A percentile compares a stretch with the other conserved stretches of the same genome.
Evolutionary conservation across 768 basidiomycete species (phyloP).

Genomic region (Phaeotremella skinneri): DNA sequence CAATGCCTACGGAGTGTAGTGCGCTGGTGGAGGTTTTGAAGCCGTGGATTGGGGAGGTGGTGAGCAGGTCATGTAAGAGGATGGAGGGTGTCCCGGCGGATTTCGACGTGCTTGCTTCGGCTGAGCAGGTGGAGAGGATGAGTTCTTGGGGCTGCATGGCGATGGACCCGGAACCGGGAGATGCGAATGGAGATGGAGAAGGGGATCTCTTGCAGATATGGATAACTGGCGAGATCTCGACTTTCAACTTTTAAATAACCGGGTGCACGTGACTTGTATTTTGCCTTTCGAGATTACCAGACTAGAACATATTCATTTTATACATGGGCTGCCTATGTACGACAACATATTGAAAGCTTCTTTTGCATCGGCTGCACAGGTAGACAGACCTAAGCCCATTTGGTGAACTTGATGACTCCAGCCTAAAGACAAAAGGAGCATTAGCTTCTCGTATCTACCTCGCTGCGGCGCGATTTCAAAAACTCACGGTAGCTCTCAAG

Average conservation of each 20-base stretch:
- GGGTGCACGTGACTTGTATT: neutral
- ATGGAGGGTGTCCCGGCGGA: slow-evolving; percentile 54
- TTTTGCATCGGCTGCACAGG: no score
- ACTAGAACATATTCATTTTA: no score
- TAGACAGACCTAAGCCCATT: no score
- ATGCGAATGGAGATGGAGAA: neutral
- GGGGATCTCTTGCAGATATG: neutral
- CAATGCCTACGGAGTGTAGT: slow-evolving; percentile 64
- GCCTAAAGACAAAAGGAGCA: no score
- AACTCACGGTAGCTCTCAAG: no score
- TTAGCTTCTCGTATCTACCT: no score
- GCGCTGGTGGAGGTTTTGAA: slow-evolving; percentile 80
- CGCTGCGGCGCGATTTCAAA: no score
- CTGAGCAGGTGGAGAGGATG: slow-evolving; percentile 45
- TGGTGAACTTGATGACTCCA: no score
- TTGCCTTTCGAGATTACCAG: no score
- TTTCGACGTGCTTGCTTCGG: slow-evolving; percentile 24
- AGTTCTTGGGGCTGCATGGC: slow-evolving; percentile 45
- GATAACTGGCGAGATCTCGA: neutral
- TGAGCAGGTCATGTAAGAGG: slow-evolving; percentile 73
- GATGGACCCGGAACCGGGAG: neutral
- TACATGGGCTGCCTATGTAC: no score
- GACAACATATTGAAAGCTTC: no score
- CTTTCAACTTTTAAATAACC: neutral
- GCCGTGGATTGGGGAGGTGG: slow-evolving; percentile 52